Conservation (phyloP, 1,139 yeast genomes). For the Yamadazyma mexicana region DNA sequence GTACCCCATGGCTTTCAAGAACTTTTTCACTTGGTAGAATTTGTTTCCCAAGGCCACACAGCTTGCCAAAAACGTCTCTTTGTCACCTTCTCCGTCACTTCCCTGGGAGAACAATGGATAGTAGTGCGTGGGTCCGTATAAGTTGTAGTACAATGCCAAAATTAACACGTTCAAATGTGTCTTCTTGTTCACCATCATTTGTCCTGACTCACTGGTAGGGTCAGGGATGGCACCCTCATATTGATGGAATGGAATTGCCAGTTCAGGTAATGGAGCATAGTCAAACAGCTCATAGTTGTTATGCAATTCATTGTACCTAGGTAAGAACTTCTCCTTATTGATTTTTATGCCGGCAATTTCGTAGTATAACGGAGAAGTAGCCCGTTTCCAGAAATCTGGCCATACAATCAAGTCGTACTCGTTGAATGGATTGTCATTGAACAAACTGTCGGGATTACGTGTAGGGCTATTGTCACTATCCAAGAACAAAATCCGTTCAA, state of each 20-base stretch:
- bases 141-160: constrained; percentile 72
- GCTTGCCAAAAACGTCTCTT: constrained; percentile 84
- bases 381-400: constrained; percentile 52
- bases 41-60: constrained; percentile 61
- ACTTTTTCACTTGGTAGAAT: constrained; percentile 67
- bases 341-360: constrained; percentile 35
- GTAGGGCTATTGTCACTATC: constrained; percentile 80
- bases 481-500: constrained; percentile 70
- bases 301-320: constrained; percentile 31
- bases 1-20: constrained; percentile 55
- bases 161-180: constrained; percentile 65
- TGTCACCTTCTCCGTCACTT: constrained; percentile 87
- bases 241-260: constrained; percentile 61
- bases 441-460: constrained; percentile 49
- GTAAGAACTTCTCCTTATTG: constrained; percentile 26
- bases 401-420: constrained; percentile 41
- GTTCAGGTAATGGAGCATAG: constrained; percentile 11
- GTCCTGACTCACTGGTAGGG: constrained; percentile 82
- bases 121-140: constrained; percentile 75
- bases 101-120: constrained; percentile 88
- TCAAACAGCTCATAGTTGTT: constrained; percentile 15
- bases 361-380: constrained; percentile 44
- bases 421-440: constrained; percentile 29
- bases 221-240: constrained; percentile 74
- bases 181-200: constrained; percentile 65